A percentile compares a stretch with the other conserved stretches of the same genome.
Evolutionary conservation across 176 grass and related monocot genomes (phyloP).

Genomic region (Phoenix dactylifera): DNA sequence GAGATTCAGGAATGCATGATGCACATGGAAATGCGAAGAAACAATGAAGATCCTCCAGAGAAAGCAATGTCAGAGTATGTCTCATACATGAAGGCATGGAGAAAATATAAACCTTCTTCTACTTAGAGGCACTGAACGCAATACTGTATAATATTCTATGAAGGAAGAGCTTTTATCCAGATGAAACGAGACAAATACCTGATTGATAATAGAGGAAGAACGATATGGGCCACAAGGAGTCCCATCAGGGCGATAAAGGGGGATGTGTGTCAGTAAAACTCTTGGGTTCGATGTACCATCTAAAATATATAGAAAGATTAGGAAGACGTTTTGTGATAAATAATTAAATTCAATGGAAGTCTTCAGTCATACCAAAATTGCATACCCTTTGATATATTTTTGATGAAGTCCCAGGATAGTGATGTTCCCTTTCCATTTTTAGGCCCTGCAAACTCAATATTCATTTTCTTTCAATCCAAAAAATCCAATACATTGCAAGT

Average conservation of each 20-base stretch:
- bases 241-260: conserved; percentile 69
- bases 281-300: conserved; percentile 51
- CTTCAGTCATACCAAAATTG: background rate
- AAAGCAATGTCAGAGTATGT: no score
- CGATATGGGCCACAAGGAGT: conserved; percentile 76
- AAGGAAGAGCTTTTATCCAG: background rate
- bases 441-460: conserved; percentile 37
- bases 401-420: conserved; percentile 82
- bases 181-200: conserved; percentile 38
- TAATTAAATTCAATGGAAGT: conserved; percentile 1
- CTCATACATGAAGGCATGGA: no score
- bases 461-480: conserved; percentile 18
- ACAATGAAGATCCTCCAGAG: no score
- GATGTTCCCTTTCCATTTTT: conserved; percentile 67
- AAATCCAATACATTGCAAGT: background rate
- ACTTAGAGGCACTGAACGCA: no score
- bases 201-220: conserved; percentile 83
- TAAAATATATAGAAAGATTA: conserved; percentile 27
- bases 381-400: conserved; percentile 57
- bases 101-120: no score
- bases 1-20: no score
- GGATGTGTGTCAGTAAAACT: conserved; percentile 87
- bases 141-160: background rate
- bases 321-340: background rate
- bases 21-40: no score